Conservation (phyloP, 2,329 filamentous ascomycete genomes). For the Ophiostoma tasmaniense region DNA sequence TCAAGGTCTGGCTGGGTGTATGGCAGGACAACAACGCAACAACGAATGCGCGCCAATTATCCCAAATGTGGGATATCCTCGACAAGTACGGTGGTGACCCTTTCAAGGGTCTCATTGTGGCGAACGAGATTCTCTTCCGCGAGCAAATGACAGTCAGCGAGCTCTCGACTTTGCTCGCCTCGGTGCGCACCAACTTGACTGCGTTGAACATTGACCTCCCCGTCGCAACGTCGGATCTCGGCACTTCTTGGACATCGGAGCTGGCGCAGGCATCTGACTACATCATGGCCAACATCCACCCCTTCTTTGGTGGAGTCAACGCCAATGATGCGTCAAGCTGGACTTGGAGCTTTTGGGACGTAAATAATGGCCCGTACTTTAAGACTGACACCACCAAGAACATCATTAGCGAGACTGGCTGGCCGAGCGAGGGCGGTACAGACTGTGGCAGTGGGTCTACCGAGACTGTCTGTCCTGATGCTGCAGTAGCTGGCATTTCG, state of each 20-base stretch:
- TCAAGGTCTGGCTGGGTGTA: slow-evolving; percentile 91
- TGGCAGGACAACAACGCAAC: slow-evolving; percentile 81
- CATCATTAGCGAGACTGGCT: slow-evolving; percentile 84
- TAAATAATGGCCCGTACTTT: slow-evolving; percentile 57
- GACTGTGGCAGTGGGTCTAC: slow-evolving; percentile 54
- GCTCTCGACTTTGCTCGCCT: slow-evolving; percentile 55
- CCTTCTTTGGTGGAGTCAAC: slow-evolving; percentile 79
- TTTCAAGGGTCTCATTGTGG: slow-evolving; percentile 75
- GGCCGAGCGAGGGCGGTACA: slow-evolving; percentile 76
- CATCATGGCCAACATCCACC: slow-evolving; percentile 95
- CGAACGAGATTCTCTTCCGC: slow-evolving; percentile 72
- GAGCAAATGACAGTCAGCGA: slow-evolving; percentile 60
- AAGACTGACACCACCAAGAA: slow-evolving; percentile 56
- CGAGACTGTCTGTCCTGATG: slow-evolving; percentile 46
- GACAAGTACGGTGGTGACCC: slow-evolving; percentile 57
- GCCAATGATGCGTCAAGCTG: slow-evolving; percentile 62
- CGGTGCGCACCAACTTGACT: slow-evolving; percentile 66
- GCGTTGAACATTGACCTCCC: slow-evolving; percentile 59
- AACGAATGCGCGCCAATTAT: slow-evolving; percentile 73
- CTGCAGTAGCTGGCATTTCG: slow-evolving; percentile 67
- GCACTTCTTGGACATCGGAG: slow-evolving; percentile 70
- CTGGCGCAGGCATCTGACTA: slow-evolving; percentile 68
- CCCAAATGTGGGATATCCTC: slow-evolving; percentile 77
- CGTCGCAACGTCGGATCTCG: slow-evolving; percentile 80
- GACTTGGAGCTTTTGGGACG: slow-evolving; percentile 77